Conservation (phyloP, 495 filamentous ascomycete genomes). For the Daldinia bambusicola region DNA sequence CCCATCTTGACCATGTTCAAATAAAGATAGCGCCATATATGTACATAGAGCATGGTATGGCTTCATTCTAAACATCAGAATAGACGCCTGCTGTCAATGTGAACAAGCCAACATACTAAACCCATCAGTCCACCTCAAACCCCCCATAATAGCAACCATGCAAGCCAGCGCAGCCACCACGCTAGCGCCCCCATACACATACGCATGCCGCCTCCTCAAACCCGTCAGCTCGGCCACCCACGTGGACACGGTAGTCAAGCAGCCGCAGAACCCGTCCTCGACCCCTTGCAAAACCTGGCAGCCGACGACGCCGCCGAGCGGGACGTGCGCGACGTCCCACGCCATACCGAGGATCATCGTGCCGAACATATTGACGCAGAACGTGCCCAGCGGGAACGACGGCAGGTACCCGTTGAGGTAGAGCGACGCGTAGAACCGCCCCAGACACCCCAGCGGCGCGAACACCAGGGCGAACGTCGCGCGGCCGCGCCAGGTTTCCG, state of each 20-base stretch:
- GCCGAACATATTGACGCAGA: constrained; percentile 82
- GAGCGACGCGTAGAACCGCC: constrained; percentile 76
- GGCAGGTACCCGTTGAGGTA: constrained; percentile 71
- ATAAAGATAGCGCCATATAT: too few relatives aligned
- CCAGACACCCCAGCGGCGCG: constrained; percentile 81
- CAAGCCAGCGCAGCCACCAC: constrained; percentile 71
- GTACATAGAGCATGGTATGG: too few relatives aligned
- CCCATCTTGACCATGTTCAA: too few relatives aligned
- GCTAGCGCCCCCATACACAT: constrained; percentile 77
- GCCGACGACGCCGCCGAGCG: constrained; percentile 62
- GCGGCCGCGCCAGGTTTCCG: constrained; percentile 75
- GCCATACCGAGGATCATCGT: constrained; percentile 72
- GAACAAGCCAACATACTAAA: constrained; percentile 64
- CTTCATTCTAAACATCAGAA: too few relatives aligned
- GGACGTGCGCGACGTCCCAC: constrained; percentile 76
- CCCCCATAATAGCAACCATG: constrained; percentile 81
- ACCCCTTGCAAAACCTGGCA: constrained; percentile 87
- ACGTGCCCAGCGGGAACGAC: constrained; percentile 89
- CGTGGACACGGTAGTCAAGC: constrained; percentile 90
- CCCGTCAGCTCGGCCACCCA: constrained; percentile 85
- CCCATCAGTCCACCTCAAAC: constrained; percentile 78
- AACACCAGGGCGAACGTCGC: constrained; percentile 85
- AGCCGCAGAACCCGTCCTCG: constrained; percentile 91
- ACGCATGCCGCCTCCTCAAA: constrained; percentile 72
- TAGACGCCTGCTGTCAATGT: constrained; percentile 33